Conservation (phyloP, 2,329 filamentous ascomycete species). For the Fusarium hostae region DNA sequence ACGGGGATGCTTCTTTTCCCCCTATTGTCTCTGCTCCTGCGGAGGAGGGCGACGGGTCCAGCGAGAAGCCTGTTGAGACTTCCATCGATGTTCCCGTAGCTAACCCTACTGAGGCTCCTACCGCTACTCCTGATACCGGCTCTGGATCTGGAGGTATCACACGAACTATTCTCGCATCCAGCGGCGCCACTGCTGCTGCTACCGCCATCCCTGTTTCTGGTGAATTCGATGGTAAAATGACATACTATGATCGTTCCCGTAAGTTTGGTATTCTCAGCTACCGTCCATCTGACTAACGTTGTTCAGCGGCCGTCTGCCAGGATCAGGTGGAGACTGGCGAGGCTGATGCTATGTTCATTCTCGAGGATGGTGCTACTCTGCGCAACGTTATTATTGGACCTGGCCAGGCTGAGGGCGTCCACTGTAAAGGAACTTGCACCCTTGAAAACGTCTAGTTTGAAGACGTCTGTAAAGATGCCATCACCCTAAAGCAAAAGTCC, state of each 20-base stretch:
- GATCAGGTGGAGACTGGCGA: constrained; percentile 45
- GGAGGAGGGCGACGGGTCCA: neutral
- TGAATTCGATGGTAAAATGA: constrained; percentile 37
- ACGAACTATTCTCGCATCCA: constrained; percentile 38
- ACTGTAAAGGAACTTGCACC: constrained; percentile 60
- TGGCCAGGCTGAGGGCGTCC: constrained; percentile 61
- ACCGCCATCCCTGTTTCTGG: constrained; percentile 37
- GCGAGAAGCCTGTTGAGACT: neutral
- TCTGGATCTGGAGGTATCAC: constrained; percentile 22
- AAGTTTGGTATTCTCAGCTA: neutral
- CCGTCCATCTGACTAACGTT: neutral
- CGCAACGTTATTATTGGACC: constrained; percentile 65
- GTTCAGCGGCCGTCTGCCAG: constrained; percentile 39
- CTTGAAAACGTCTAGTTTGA: constrained; percentile 55
- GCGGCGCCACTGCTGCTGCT: constrained; percentile 24
- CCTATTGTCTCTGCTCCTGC: neutral
- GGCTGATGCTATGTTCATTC: constrained; percentile 59
- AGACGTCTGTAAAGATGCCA: constrained; percentile 53
- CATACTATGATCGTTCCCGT: constrained; percentile 40
- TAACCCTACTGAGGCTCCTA: neutral
- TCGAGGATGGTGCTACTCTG: constrained; percentile 61
- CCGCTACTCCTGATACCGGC: neutral
- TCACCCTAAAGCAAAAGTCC: constrained; percentile 52
- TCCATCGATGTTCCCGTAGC: neutral
- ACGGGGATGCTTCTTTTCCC: neutral